Evolutionary conservation across 495 filamentous ascomycete species (phyloP), one percentile per base, ranked within the genome.

Genomic region (Friedmanniomyces simplex): DNA sequence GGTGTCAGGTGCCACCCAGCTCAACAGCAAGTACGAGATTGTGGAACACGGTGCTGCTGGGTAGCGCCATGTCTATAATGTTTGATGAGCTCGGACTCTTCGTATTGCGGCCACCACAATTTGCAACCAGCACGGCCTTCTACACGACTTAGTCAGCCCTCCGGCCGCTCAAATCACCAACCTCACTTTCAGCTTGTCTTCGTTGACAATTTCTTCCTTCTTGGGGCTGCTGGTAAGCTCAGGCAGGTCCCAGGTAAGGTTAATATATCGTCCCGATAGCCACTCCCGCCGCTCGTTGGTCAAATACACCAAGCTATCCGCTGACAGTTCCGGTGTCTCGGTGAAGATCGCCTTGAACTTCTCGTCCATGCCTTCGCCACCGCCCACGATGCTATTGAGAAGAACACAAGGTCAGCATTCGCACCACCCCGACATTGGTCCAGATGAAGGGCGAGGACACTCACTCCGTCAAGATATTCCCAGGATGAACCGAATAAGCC

Each of bases 401-500:
- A 37, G 34, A 16, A 37, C 34, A 37, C 34, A 37, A 37, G 34
- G n/a, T n/a, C n/a, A n/a, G n/a, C n/a, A n/a, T n/a, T n/a, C n/a
- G n/a, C n/a, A n/a, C n/a, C n/a, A n/a, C n/a, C n/a, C n/a, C n/a
- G n/a, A n/a, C n/a, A n/a, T n/a, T n/a, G n/a, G n/a, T n/a, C n/a
- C n/a, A n/a, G n/a, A n/a, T n/a, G n/a, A n/a, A n/a, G n/a, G n/a
- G n/a, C n/a, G n/a, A n/a, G n/a, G 34, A 37, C 34, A 37, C 34
- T 37, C 34, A 37, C 34, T n/a, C n/a, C n/a, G n/a, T n/a, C n/a
- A n/a, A n/a, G n/a, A 79, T 65, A 45, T 72, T 73, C 4, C 77
- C 77, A 0, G 80, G 79, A 64, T 83, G 78, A 25, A 82, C 59
- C 8, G 63, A 50, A 57, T 73, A 76, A 0, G 73, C 69, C 21